Conservation (phyloP, 495 filamentous ascomycete genomes). For the Baudoinia panamericana region DNA sequence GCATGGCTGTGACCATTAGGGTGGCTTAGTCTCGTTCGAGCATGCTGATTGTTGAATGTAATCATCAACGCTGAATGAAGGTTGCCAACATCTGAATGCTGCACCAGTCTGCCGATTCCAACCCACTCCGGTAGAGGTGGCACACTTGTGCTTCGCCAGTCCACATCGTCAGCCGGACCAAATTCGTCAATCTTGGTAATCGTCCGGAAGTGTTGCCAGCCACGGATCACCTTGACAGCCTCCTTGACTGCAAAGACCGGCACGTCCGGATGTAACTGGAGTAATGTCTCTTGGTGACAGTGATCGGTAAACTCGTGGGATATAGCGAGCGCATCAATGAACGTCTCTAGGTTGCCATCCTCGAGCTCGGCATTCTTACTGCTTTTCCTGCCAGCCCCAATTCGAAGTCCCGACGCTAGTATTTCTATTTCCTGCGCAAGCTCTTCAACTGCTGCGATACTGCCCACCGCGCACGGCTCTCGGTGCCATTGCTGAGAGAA, state of each 20-base stretch:
- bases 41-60: conserved; percentile 27
- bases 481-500: conserved; percentile 45
- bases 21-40: conserved; percentile 3
- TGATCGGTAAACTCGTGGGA: conserved; percentile 48
- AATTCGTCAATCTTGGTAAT: conserved; percentile 28
- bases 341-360: not conserved
- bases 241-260: conserved; percentile 36
- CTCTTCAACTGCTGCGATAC: conserved; percentile 25
- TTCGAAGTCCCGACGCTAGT: conserved; percentile 13
- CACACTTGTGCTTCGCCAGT: conserved; percentile 30
- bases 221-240: conserved; percentile 35
- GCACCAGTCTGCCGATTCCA: conserved; percentile 34
- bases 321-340: conserved; percentile 38
- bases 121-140: conserved; percentile 39
- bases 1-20: not conserved
- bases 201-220: conserved; percentile 37
- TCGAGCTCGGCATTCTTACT: not conserved
- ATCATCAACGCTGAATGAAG: conserved; percentile 43
- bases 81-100: conserved; percentile 34
- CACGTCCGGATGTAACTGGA: conserved; percentile 33
- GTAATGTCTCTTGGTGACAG: conserved; percentile 41
- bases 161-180: conserved; percentile 21
- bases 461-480: conserved; percentile 34
- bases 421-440: conserved; percentile 23
- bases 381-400: conserved; percentile 11